These are phyloP conservation scores for Cladosporium austrohemisphaericum DNA, from an alignment of 2,329 filamentous ascomycete species.

Conservation along the genomic window DNA sequence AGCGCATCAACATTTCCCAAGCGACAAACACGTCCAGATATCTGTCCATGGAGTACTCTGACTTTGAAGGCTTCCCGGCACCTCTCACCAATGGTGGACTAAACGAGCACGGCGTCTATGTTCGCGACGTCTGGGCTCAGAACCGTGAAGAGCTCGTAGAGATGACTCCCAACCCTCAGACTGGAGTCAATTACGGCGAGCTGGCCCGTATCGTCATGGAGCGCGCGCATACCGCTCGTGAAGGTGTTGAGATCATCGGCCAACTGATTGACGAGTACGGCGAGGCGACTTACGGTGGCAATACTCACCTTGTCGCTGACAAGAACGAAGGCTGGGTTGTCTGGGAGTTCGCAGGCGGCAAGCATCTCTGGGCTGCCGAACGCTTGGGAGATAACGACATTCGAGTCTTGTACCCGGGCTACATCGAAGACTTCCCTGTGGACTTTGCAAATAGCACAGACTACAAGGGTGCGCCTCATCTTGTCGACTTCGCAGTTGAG, in stretches of 20 bases:
- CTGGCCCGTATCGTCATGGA: constrained; percentile 41
- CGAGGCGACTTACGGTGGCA: constrained; percentile 43
- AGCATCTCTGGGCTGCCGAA: constrained; percentile 36
- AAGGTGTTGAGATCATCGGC: constrained; percentile 44
- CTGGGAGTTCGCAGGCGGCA: constrained; percentile 34
- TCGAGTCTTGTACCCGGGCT: constrained; percentile 35
- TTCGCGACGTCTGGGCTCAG: constrained; percentile 42
- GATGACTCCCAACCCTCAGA: constrained; percentile 42
- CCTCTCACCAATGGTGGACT: constrained; percentile 45
- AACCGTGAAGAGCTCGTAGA: constrained; percentile 39
- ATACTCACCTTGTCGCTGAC: constrained; percentile 43
- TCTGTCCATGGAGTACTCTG: constrained; percentile 37
- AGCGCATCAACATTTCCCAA: constrained; percentile 34
- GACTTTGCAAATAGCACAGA: constrained; percentile 30
- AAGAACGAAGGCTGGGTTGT: constrained; percentile 36
- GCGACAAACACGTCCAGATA: constrained; percentile 34
- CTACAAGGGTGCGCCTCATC: constrained; percentile 34
- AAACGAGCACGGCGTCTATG: constrained; percentile 41
- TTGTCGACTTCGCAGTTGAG: constrained; percentile 35
- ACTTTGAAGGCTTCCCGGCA: constrained; percentile 43
- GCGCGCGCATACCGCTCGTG: constrained; percentile 38
- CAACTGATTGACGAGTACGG: constrained; percentile 39
- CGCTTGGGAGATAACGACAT: constrained; percentile 32
- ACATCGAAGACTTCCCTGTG: constrained; percentile 36
- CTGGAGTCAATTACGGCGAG: constrained; percentile 41